Conservation (phyloP, 192 early-diverging fungal species). For the Chytriomyces hyalinus region DNA sequence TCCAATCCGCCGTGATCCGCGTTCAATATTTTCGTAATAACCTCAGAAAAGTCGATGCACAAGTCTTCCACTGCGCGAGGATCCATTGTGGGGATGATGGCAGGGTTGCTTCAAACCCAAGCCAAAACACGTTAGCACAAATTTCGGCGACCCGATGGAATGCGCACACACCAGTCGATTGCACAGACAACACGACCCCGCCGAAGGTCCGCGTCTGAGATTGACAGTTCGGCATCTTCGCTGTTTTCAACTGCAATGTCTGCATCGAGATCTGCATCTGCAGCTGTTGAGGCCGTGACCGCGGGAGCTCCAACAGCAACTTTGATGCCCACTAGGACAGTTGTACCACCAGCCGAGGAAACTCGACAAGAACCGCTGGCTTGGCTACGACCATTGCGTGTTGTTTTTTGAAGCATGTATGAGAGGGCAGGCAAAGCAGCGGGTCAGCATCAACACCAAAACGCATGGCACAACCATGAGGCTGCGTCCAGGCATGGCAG, state of each 20-base stretch:
- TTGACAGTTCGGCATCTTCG: slow-evolving; percentile 12
- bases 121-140: not conserved
- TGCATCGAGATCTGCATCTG: slow-evolving; percentile 51
- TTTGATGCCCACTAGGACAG: slow-evolving; percentile 94
- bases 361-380: slow-evolving; percentile 84
- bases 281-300: slow-evolving; percentile 18
- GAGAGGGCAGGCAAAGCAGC: no score
- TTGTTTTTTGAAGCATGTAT: no score
- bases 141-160: not conserved
- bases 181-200: slow-evolving; percentile 78
- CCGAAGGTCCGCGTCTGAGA: slow-evolving; percentile 14
- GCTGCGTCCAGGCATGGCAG: no score
- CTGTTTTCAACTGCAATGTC: slow-evolving; percentile 60
- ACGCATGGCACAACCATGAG: no score
- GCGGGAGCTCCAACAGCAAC: slow-evolving; percentile 77
- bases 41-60: slow-evolving; percentile 84
- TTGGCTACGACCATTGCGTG: slow-evolving; percentile 49
- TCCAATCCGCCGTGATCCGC: slow-evolving; percentile 84
- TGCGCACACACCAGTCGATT: slow-evolving; percentile 79
- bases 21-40: slow-evolving; percentile 80
- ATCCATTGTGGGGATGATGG: slow-evolving; percentile 31
- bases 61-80: slow-evolving; percentile 66
- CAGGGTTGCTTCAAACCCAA: slow-evolving; percentile 35
- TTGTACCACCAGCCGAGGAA: slow-evolving; percentile 77
- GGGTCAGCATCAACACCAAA: no score